These are phyloP conservation scores for Starmerella stigmatis DNA, from an alignment of 805 yeast species.

Conservation along the genomic window DNA sequence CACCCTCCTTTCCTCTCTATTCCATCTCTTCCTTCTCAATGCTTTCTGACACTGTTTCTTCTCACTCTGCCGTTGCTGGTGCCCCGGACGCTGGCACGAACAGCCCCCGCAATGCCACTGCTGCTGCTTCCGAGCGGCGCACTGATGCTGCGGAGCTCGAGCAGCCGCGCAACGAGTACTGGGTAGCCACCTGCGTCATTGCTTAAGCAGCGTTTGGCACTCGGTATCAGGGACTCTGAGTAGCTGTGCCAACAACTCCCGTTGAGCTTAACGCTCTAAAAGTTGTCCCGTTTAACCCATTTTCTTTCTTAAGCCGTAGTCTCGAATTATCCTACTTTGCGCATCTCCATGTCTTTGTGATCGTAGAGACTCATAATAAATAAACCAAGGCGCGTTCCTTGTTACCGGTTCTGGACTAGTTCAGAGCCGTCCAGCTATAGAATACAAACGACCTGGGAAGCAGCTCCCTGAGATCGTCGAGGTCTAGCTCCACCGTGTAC, in stretches of 20 bases:
- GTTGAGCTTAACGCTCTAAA: no score
- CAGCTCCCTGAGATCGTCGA: conserved; percentile 29
- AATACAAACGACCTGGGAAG: conserved; percentile 33
- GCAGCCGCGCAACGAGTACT: conserved; percentile 9
- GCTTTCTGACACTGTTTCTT: neutral
- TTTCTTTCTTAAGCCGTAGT: no score
- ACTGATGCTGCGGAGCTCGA: conserved; percentile 2
- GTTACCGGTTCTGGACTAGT: no score
- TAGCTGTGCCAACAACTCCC: no score
- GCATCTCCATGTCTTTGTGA: no score
- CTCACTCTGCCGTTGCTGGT: neutral
- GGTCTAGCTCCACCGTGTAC: conserved; percentile 30
- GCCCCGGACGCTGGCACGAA: no score
- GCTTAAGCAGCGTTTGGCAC: no score
- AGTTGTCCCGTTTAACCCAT: no score
- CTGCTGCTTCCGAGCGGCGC: neutral
- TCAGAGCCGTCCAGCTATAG: conserved; percentile 31
- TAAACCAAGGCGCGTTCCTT: no score
- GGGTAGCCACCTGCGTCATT: conserved; percentile 5
- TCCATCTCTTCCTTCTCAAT: neutral
- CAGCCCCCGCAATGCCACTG: neutral
- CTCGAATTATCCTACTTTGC: no score
- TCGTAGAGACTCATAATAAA: no score
- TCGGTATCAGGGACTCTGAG: no score
- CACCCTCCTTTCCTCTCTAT: neutral